Evolutionary conservation across 2,329 filamentous ascomycete genomes (phyloP).

Genomic region (Diaporthe helianthi): DNA sequence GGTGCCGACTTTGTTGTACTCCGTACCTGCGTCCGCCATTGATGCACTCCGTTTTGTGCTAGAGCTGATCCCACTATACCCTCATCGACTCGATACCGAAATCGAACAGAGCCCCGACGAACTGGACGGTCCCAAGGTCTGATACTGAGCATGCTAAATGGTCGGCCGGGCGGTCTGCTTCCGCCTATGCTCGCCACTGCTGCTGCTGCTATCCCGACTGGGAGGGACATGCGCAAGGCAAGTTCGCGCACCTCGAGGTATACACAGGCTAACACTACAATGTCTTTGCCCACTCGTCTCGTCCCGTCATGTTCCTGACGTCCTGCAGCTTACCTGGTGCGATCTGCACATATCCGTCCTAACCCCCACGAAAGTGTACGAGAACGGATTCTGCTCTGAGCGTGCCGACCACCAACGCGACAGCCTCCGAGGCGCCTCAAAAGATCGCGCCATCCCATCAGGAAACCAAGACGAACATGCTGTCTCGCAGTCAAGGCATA

Average conservation of each 20-base stretch:
- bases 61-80: background rate
- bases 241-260: background rate
- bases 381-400: background rate
- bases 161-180: background rate
- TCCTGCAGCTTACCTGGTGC: constrained; percentile 28
- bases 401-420: background rate
- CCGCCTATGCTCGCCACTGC: background rate
- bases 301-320: constrained; percentile 19
- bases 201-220: background rate
- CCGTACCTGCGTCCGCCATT: background rate
- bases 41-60: background rate
- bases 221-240: background rate
- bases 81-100: background rate
- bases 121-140: background rate
- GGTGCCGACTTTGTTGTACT: no score
- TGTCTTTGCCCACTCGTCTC: background rate
- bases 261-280: constrained; percentile 2
- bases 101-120: background rate
- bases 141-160: background rate
- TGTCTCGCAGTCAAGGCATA: background rate
- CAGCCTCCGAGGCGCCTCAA: background rate
- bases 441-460: background rate
- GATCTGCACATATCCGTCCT: constrained; percentile 19
- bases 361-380: background rate
- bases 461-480: background rate